Evolutionary conservation across 176 grass and related monocot species (phyloP), one percentile per base, ranked within the genome.

Genomic region (Areca catechu): DNA sequence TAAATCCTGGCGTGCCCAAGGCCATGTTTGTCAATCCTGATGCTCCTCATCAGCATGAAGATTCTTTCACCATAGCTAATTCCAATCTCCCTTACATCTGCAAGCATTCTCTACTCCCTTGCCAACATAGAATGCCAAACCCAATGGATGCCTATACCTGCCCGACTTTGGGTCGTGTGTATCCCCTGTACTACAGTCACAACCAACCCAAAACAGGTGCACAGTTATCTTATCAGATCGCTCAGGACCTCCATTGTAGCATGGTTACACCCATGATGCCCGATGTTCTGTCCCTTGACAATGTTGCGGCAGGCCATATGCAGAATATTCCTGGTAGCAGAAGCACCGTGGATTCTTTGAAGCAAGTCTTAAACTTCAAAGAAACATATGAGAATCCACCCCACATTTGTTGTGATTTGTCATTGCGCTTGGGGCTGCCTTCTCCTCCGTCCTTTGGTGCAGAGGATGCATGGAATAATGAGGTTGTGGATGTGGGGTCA

Each of bases 401-500:
- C 2, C 23, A 61, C 5, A 49, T 2, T 25, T 29, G 49, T 20
- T 81, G 71, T 49, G 78, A 75, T 62, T 54, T 81, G 51, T 81
- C 78, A 4, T 52, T 81, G 16, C 51, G 66, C 2, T 22, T 81
- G 79, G 72, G 79, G 47, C 50, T 81, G 25, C 57, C 62, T 60
- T 70, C 65, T 25, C 24, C 66, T 18, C 29, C 71, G 60, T 81
- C 71, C 58, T 62, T 73, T 1, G 52, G 51, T 22, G 68, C 19
- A 25, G 77, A 73, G 22, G 61, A 54, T 20, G 58, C 54, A 25
- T 80, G 69, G 62, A 67, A 69, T 3, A 65, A 62, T 23, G 77
- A 80, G 37, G 48, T 67, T 51, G 77, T 73, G 49, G 77, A 80
- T 60, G 76, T 62, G 3, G 69, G 67, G 9, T 80, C 77, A 5